A percentile compares a stretch with the other conserved stretches of the same genome.
Evolutionary conservation across 306 rosid genomes (phyloP).

Genomic region (Erythrophleum fordii): DNA sequence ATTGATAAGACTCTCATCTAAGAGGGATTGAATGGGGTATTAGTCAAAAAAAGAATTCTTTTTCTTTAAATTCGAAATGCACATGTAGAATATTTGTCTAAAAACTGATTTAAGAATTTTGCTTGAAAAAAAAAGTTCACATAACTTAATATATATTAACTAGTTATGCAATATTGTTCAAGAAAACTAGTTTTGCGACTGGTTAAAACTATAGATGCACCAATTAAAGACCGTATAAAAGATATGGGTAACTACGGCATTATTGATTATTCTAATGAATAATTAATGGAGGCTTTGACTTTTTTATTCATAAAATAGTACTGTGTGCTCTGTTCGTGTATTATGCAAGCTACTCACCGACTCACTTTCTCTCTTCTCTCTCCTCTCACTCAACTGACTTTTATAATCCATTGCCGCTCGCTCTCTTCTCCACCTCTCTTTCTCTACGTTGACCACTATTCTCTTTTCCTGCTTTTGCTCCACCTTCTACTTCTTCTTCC

Average conservation of each 20-base stretch:
- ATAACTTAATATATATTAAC: too few relatives aligned
- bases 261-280: background rate
- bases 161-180: too few relatives aligned
- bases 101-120: too few relatives aligned
- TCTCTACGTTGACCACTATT: conserved; percentile 31
- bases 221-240: background rate
- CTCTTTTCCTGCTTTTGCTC: background rate
- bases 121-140: too few relatives aligned
- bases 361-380: background rate
- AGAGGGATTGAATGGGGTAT: too few relatives aligned
- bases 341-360: conserved; percentile 38
- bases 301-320: background rate
- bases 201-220: too few relatives aligned
- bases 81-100: too few relatives aligned
- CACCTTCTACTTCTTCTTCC: conserved; percentile 2
- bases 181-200: too few relatives aligned
- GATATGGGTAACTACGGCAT: background rate
- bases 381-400: background rate
- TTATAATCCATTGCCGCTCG: conserved; percentile 25
- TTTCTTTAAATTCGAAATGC: too few relatives aligned
- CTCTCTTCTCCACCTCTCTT: conserved; percentile 20
- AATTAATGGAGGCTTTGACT: conserved; percentile 33
- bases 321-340: conserved; percentile 3
- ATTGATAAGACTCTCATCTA: too few relatives aligned
- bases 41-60: too few relatives aligned